A percentile compares a stretch with the other conserved stretches of the same genome.
Conservation (phyloP, 1,284 basidiomycete genomes). For the Trichosporon asahii region DNA sequence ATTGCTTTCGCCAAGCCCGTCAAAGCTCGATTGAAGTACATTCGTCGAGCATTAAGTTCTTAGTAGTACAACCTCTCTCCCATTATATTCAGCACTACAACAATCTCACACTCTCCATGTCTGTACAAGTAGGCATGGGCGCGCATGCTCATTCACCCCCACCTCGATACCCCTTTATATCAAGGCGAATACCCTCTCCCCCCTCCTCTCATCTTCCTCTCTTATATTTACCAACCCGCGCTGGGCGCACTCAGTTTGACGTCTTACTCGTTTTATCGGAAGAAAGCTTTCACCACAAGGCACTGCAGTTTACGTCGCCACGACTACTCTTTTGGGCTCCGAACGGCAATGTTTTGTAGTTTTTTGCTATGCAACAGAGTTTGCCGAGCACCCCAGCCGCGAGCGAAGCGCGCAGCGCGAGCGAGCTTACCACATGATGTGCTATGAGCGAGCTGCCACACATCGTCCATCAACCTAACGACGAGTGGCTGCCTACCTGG, state of each 20-base stretch:
- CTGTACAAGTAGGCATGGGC: not conserved
- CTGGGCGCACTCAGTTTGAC: constrained; percentile 1
- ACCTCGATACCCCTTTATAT: not conserved
- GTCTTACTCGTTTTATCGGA: constrained; percentile 5
- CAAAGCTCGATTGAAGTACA: not conserved
- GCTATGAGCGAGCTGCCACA: no score
- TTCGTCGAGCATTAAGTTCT: not conserved
- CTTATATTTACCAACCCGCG: not conserved
- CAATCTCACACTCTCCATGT: not conserved
- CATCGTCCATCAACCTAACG: no score
- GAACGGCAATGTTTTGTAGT: not conserved
- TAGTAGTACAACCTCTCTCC: not conserved
- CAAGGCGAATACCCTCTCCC: not conserved
- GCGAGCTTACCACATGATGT: no score
- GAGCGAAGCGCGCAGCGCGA: not conserved
- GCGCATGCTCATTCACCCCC: not conserved
- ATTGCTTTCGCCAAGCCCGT: not conserved
- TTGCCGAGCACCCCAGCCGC: not conserved
- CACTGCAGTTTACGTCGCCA: constrained; percentile 3
- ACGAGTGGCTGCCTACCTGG: no score
- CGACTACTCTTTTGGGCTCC: constrained; percentile 4
- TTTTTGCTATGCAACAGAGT: not conserved
- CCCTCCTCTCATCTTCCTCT: not conserved
- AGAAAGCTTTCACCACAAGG: not conserved
- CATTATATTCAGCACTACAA: not conserved